Percentiles rank a stretch among this genome's conserved stretches.
Conservation (phyloP, 2,329 filamentous ascomycete species). For the Nemania sp. region DNA sequence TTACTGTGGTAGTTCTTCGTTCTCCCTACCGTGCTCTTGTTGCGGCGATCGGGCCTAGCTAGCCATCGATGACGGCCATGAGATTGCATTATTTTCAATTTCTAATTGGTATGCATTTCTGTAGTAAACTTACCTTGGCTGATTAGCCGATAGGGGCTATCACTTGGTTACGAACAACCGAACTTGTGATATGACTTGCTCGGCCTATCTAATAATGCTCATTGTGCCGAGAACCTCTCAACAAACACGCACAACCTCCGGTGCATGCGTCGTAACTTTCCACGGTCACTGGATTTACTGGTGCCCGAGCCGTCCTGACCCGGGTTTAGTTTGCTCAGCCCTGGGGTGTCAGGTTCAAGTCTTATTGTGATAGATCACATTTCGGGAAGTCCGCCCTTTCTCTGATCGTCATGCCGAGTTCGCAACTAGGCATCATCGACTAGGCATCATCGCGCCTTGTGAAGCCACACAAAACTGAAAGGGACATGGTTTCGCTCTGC, state of each 20-base stretch:
- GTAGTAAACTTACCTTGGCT: too few relatives aligned
- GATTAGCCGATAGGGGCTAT: too few relatives aligned
- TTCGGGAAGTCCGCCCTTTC: background rate
- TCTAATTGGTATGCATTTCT: too few relatives aligned
- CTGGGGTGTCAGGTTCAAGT: background rate
- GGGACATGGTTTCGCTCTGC: background rate
- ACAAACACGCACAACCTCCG: background rate
- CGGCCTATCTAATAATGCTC: background rate
- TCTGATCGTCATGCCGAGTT: background rate
- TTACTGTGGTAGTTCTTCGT: background rate
- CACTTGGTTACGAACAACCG: too few relatives aligned
- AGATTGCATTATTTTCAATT: too few relatives aligned
- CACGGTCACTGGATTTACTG: background rate
- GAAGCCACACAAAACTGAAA: conserved; percentile 9
- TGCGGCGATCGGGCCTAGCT: too few relatives aligned
- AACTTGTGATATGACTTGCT: background rate
- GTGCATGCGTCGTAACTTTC: background rate
- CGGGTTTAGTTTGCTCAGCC: background rate
- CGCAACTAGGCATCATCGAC: background rate
- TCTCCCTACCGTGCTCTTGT: too few relatives aligned
- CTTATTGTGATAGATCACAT: background rate
- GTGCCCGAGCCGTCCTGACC: background rate
- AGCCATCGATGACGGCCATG: too few relatives aligned
- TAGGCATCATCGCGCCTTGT: too few relatives aligned
- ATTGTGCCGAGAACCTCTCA: background rate